phyloP scores from a whole-genome alignment of 306 rosid species.

The Cercis canadensis region DNA sequence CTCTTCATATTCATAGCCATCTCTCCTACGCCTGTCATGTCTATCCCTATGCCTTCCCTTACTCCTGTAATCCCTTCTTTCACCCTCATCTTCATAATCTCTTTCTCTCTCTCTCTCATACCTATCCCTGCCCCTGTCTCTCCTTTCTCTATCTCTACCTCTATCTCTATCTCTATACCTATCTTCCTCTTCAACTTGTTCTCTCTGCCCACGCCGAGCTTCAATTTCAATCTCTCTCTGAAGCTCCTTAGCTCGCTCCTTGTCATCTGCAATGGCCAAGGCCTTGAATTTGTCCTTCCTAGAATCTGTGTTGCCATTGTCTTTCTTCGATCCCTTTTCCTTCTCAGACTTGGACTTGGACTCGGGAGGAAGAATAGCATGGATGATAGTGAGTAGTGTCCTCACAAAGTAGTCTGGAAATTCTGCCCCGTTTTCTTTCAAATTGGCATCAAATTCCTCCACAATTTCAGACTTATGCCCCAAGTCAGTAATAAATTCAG shows the following conservation, averaged over 20 bases:
- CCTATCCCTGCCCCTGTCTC: neutral
- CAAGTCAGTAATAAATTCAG: slow-evolving; percentile 76
- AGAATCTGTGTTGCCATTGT: slow-evolving; percentile 43
- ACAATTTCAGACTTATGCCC: slow-evolving; percentile 63
- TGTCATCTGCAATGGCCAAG: slow-evolving; percentile 62
- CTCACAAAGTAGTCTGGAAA: slow-evolving; percentile 75
- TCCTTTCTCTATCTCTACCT: slow-evolving; percentile 37
- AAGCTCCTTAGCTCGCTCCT: slow-evolving; percentile 59
- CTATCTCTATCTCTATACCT: neutral
- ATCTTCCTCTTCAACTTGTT: slow-evolving; percentile 26
- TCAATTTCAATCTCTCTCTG: slow-evolving; percentile 56
- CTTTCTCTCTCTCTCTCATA: slow-evolving; percentile 20
- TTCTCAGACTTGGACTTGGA: slow-evolving; percentile 19
- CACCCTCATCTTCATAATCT: slow-evolving; percentile 34
- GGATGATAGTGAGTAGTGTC: slow-evolving; percentile 64
- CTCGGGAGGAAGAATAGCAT: slow-evolving; percentile 77
- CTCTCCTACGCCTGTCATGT: slow-evolving; percentile 37
- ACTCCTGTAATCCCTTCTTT: slow-evolving; percentile 33
- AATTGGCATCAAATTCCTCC: slow-evolving; percentile 61
- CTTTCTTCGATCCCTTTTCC: slow-evolving; percentile 52
- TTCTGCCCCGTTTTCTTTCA: slow-evolving; percentile 76
- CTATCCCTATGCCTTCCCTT: slow-evolving; percentile 50
- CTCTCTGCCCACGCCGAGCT: slow-evolving; percentile 35
- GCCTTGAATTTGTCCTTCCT: slow-evolving; percentile 59
- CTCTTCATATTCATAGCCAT: slow-evolving; percentile 34